These are phyloP conservation scores for Trypanosoma mega DNA, from an alignment of 208 protist genomes.

Conservation along the genomic window DNA sequence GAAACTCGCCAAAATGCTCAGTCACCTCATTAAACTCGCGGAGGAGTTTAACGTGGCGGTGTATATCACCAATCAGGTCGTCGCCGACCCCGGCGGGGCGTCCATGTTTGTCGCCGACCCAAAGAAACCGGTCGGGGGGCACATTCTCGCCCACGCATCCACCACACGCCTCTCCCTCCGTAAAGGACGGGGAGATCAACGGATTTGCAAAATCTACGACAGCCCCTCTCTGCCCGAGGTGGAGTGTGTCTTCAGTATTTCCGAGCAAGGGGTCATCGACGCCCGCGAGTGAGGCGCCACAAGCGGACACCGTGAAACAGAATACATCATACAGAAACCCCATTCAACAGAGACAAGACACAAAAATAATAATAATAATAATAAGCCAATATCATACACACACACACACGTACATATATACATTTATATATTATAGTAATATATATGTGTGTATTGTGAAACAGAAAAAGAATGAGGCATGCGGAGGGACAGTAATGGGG, in stretches of 20 bases:
- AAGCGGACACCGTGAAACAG: too few species aligned
- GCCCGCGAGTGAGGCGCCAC: constrained; percentile 75
- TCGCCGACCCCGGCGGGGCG: constrained; percentile 96
- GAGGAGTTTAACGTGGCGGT: constrained; percentile 99
- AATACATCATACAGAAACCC: too few species aligned
- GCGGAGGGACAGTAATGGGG: too few species aligned
- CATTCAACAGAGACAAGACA: too few species aligned
- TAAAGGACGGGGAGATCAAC: constrained; percentile 97
- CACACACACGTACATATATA: too few species aligned
- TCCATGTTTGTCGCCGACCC: constrained; percentile 98
- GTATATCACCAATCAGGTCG: constrained; percentile 99
- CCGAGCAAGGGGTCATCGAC: constrained; percentile 95
- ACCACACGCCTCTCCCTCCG: constrained; percentile 94
- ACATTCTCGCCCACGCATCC: constrained; percentile 98
- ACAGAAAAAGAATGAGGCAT: too few species aligned
- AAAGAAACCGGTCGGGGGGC: constrained; percentile 98
- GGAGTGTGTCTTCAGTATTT: constrained; percentile 96
- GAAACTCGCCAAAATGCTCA: constrained; percentile 92
- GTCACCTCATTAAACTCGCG: constrained; percentile 95
- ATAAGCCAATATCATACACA: too few species aligned
- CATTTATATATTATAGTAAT: too few species aligned
- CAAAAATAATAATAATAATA: too few species aligned
- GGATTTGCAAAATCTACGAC: constrained; percentile 98
- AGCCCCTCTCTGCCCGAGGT: constrained; percentile 96
- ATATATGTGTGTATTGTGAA: too few species aligned